These are phyloP conservation scores for Bruguiera hainesii DNA, from an alignment of 441 rosid genomes.

Conservation along the genomic window DNA sequence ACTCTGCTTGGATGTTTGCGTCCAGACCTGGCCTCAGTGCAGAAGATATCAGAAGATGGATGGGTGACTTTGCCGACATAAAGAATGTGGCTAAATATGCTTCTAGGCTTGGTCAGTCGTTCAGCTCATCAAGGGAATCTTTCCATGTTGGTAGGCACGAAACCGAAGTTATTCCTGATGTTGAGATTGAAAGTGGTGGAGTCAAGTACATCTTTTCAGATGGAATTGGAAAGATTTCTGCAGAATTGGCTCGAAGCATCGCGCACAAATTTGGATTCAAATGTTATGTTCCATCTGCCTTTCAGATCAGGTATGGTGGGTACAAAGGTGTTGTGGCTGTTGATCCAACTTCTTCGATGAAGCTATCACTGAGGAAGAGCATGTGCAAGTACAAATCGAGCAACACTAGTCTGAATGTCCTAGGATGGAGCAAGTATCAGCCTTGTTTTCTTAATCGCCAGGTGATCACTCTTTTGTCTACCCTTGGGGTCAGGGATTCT, in stretches of 20 bases:
- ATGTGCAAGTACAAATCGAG: constrained; percentile 41
- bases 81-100: constrained; percentile 66
- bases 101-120: constrained; percentile 52
- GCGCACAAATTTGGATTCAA: constrained; percentile 35
- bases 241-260: constrained; percentile 32
- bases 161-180: constrained; percentile 33
- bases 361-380: constrained; percentile 42
- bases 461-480: constrained; percentile 43
- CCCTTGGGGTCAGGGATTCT: constrained; percentile 32
- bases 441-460: constrained; percentile 48
- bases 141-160: constrained; percentile 29
- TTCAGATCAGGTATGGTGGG: constrained; percentile 52
- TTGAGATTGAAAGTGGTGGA: constrained; percentile 16
- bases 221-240: constrained; percentile 56
- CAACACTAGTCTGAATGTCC: constrained; percentile 38
- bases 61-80: constrained; percentile 46
- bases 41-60: constrained; percentile 36
- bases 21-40: constrained; percentile 42
- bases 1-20: constrained; percentile 76
- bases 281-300: constrained; percentile 39
- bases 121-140: constrained; percentile 63
- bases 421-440: constrained; percentile 45
- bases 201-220: constrained; percentile 41
- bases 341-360: constrained; percentile 37
- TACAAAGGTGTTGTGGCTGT: constrained; percentile 59